phyloP scores from a whole-genome alignment of 2,329 filamentous ascomycete species.

The Cordyceps fumosorosea region DNA sequence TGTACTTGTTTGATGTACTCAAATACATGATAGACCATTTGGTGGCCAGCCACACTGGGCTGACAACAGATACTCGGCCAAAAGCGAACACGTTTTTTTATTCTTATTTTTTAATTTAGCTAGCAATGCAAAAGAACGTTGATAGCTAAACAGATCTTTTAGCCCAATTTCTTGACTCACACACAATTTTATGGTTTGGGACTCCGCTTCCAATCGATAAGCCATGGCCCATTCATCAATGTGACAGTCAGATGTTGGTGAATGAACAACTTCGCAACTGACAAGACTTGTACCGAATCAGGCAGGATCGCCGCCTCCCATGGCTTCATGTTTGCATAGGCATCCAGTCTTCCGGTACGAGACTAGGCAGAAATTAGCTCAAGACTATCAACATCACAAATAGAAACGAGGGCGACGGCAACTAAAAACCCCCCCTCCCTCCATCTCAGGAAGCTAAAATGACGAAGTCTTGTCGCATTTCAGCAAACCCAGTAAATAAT shows the following conservation, averaged over 20 bases:
- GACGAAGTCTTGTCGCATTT: slow-evolving; percentile 2
- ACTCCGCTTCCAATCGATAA: too few relatives aligned
- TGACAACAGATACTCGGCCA: background rate
- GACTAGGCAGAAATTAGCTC: background rate
- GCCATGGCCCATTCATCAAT: background rate
- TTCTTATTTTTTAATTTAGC: too few relatives aligned
- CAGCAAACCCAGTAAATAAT: background rate
- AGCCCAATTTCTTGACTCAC: background rate
- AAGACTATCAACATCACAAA: background rate
- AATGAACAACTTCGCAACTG: background rate
- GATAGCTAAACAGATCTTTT: background rate
- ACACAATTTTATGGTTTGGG: too few relatives aligned
- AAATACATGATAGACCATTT: slow-evolving; percentile 2
- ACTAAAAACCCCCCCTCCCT: too few relatives aligned
- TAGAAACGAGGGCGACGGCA: background rate
- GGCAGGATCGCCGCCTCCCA: background rate
- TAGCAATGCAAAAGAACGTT: slow-evolving; percentile 8
- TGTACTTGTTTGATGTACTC: slow-evolving; percentile 6
- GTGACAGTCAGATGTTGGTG: background rate
- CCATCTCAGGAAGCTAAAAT: slow-evolving; percentile 3
- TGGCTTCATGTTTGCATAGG: slow-evolving; percentile 8
- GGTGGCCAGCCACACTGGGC: background rate
- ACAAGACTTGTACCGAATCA: background rate
- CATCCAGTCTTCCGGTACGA: background rate
- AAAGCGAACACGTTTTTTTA: background rate